Percentiles rank a stretch among this genome's conserved stretches.
phyloP scores from a whole-genome alignment of 371 early-diverging fungal genomes.

The Smittium culicis region DNA sequence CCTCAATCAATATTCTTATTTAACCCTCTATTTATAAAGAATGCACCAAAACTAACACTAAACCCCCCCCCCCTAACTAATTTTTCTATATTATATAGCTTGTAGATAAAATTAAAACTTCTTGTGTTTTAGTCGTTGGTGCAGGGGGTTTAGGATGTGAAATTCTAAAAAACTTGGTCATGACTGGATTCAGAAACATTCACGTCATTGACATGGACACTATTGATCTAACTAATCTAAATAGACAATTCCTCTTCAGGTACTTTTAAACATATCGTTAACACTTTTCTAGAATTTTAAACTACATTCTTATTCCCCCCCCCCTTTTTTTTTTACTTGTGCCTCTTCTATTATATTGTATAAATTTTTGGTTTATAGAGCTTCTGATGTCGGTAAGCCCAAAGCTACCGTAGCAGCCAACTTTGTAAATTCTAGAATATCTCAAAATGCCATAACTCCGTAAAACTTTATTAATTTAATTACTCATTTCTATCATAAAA shows the following conservation, averaged over 20 bases:
- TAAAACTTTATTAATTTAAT: conserved; percentile 29
- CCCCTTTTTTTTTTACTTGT: neutral
- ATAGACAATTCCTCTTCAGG: conserved; percentile 97
- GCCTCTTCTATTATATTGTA: neutral
- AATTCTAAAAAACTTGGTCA: conserved; percentile 83
- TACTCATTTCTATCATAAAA: neutral
- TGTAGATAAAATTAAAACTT: conserved; percentile 61
- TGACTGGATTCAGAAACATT: conserved; percentile 76
- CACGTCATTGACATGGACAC: conserved; percentile 91
- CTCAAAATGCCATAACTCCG: conserved; percentile 66
- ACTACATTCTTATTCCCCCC: neutral
- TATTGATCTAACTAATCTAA: conserved; percentile 96
- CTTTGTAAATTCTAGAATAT: conserved; percentile 70
- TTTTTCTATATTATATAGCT: conserved; percentile 60
- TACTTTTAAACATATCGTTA: neutral
- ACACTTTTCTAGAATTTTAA: neutral
- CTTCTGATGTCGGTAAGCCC: conserved; percentile 22
- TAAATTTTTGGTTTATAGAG: neutral
- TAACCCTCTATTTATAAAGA: no score
- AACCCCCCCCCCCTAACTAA: conserved; percentile 49
- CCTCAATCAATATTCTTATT: no score
- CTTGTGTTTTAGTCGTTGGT: conserved; percentile 67
- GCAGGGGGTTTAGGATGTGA: conserved; percentile 99
- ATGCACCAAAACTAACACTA: no score
- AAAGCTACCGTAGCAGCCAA: conserved; percentile 81